Conservation (phyloP, 139 green algal species). For the Micractinium conductrix region DNA sequence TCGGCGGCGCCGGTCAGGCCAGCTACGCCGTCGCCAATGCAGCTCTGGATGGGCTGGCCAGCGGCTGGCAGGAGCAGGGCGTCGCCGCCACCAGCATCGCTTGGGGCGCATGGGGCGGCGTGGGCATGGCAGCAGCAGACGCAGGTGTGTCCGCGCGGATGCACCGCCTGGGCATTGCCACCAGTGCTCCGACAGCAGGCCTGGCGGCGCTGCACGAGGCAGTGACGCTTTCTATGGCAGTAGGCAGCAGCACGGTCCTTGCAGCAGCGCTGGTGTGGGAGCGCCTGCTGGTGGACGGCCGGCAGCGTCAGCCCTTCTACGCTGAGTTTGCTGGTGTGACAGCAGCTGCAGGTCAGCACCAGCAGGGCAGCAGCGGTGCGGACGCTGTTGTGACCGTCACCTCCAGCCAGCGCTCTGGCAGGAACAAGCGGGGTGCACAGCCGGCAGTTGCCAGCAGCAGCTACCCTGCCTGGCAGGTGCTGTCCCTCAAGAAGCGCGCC, state of each 20-base stretch:
- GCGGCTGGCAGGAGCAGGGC: not conserved
- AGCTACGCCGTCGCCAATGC: slow-evolving; percentile 66
- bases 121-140: slow-evolving; percentile 79
- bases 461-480: not conserved
- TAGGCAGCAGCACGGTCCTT: not conserved
- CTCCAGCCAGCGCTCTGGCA: not conserved
- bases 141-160: slow-evolving; percentile 54
- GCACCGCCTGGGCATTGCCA: slow-evolving; percentile 66
- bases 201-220: slow-evolving; percentile 63
- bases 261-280: slow-evolving; percentile 28
- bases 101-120: slow-evolving; percentile 55
- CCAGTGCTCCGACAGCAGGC: slow-evolving; percentile 43
- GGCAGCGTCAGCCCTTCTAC: slow-evolving; percentile 29
- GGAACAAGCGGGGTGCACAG: not conserved
- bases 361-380: not conserved
- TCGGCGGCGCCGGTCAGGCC: slow-evolving; percentile 58
- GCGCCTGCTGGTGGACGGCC: slow-evolving; percentile 21
- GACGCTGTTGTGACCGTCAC: not conserved
- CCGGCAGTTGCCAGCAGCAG: too few species aligned
- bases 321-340: slow-evolving; percentile 27
- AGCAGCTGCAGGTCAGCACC: not conserved
- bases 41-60: slow-evolving; percentile 43
- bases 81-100: slow-evolving; percentile 21
- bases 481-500: not conserved
- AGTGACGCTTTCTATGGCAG: slow-evolving; percentile 15